Evolutionary conservation across 2,329 filamentous ascomycete species (phyloP), one percentile per base, ranked within the genome.

Genomic region (Phymatotrichopsis omnivora): DNA sequence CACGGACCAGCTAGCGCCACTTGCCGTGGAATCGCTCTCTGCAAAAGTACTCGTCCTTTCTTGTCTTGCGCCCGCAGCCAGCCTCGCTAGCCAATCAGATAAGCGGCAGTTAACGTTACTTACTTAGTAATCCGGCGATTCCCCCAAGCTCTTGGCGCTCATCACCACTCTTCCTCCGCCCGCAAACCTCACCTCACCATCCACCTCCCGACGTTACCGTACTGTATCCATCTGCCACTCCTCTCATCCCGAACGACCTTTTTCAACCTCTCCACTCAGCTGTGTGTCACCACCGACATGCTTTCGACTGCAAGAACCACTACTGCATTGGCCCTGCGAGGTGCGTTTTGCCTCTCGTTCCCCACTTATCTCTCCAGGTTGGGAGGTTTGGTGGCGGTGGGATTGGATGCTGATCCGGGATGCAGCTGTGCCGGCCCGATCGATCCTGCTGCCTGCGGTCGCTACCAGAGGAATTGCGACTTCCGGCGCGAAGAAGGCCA

Each of bases 391-490:
- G n/a, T n/a, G n/a, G n/a, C n/a, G n/a, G n/a, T n/a, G n/a, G n/a
- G n/a, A n/a, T n/a, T 14, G 31, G 31, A 20, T 34, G 29, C 45
- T 49, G 38, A 49, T 32, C 8, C n/a, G 19, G 24, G 19, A 11
- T 29, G 16, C 22, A 41, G 46, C 27, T 12, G 32, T 37, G n/a
- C 46, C 46, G 24, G 25, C 16, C 25, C 38, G 46, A 37, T n/a
- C n/a, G n/a, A 22, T 19, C 23, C 28, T 51, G n/a, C 19, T 45
- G 8, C 45, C 36, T 11, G 31, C 31, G n/a, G 37, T 42, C 28
- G 45, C 45, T 29, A 51, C 46, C 31, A 47, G 53, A 12, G 14
- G 24, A 5, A 49, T 55, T 20, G 53, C 53, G 17, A 51, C 53
- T 8, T 41, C 51, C 10, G 45, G 45, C 38, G 40, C 46, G 25